phyloP scores from a whole-genome alignment of 306 rosid species.

The Trifolium repens region DNA sequence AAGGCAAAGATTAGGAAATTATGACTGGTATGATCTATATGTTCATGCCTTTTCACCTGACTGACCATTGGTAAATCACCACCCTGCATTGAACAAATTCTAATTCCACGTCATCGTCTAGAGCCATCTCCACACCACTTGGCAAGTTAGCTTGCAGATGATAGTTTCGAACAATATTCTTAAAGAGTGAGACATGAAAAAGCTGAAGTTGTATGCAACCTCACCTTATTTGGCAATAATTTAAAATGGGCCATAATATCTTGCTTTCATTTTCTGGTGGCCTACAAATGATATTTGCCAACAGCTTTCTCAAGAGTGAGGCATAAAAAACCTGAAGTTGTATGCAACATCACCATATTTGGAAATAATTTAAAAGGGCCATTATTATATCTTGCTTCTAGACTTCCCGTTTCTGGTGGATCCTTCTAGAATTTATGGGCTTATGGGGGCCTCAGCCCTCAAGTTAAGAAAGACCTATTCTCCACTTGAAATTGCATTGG shows the following conservation, averaged over 20 bases:
- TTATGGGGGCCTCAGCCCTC: not conserved
- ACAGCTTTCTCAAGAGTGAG: not conserved
- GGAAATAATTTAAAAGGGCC: not conserved
- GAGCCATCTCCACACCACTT: conserved; percentile 5
- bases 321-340: conserved; percentile 7
- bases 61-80: not conserved
- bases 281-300: not conserved
- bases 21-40: not conserved
- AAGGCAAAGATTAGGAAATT: conserved; percentile 10
- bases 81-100: not conserved
- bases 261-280: not conserved
- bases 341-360: not conserved
- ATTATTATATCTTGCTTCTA: not conserved
- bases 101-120: not conserved
- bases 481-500: too few species aligned
- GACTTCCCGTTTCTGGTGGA: not conserved
- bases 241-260: not conserved
- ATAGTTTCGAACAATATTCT: not conserved
- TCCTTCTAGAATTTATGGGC: not conserved
- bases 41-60: conserved; percentile 1
- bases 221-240: not conserved
- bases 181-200: conserved; percentile 5
- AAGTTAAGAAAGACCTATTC: not conserved
- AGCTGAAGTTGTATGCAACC: not conserved
- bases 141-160: not conserved